Conservation (phyloP, 2,329 filamentous ascomycete genomes). For the Exophiala viscosa region DNA sequence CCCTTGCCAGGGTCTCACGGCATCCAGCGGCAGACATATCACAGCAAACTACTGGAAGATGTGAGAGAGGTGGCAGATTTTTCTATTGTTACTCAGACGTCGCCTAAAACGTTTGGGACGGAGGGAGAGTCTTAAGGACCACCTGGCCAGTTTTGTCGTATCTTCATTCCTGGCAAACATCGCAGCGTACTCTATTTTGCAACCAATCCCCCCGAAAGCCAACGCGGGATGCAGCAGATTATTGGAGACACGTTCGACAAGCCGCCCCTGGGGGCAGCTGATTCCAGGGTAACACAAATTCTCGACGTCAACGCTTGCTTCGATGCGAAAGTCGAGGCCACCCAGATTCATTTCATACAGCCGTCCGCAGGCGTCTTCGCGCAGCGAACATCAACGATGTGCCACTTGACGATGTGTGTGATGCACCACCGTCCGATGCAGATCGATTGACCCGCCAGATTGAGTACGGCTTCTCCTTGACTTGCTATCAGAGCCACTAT, state of each 20-base stretch:
- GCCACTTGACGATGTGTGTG: slow-evolving; percentile 15
- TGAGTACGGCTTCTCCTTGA: slow-evolving; percentile 19
- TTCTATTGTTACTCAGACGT: background rate
- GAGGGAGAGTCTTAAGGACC: background rate
- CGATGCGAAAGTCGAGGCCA: background rate
- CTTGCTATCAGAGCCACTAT: slow-evolving; percentile 18
- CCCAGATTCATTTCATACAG: background rate
- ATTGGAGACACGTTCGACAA: background rate
- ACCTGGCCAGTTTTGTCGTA: slow-evolving; percentile 16
- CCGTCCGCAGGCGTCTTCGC: background rate
- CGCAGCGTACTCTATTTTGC: slow-evolving; percentile 15
- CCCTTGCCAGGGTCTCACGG: too few relatives aligned
- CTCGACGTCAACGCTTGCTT: slow-evolving; percentile 15
- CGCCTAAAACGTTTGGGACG: background rate
- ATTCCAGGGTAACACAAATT: slow-evolving; percentile 19
- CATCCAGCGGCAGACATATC: too few relatives aligned
- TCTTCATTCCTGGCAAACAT: slow-evolving; percentile 20
- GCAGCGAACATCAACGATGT: slow-evolving; percentile 4
- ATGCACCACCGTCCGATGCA: slow-evolving; percentile 13
- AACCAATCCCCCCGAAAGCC: slow-evolving; percentile 19
- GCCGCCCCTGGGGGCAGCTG: background rate
- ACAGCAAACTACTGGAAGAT: background rate
- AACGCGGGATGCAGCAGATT: slow-evolving; percentile 10
- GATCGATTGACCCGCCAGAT: slow-evolving; percentile 19
- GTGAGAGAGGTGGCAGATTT: background rate